Evolutionary conservation across 176 grass and related monocot genomes (phyloP), one percentile per base, ranked within the genome.

Genomic region (Chloris gayana): DNA sequence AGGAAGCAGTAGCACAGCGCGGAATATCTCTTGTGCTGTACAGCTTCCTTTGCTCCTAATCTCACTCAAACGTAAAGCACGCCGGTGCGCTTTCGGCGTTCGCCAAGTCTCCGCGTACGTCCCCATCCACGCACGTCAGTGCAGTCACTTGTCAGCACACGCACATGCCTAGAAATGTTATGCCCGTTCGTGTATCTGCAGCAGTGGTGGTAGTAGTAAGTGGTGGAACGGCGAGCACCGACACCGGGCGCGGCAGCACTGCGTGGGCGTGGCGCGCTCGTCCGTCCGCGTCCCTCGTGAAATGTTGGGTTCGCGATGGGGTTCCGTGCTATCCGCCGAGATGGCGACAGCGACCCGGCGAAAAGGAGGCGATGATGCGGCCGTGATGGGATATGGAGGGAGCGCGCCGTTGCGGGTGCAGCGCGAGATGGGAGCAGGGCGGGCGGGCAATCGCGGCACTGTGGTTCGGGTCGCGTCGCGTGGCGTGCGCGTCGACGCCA

Each of bases 31-130:
- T 17, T 6, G 4, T 19, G 5, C 7, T 2, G 2, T 37, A 69
- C 35, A 2, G 54, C 56, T 85, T 80, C 22, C 64, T 89, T 85
- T 30, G 82, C 15, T 64, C 77, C 72, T 32, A 80, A 56, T 85
- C 64, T 81, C 82, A 81, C 82, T 85, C 64, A 38, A 85, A 37
- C 0, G 2, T 51, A 54, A 18, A 64, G 11, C 58, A 47, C 24
- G 9, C 57, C 26, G 19, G 32, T 9, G 1, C 24, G 5, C 67
- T 88, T 88, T 84, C 81, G 75, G 81, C 50, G 68, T 50, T 63
- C 9, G 2, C 31, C 2, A 14, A 31, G 62, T 47, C 61, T 46
- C 38, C 70, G 6, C 50, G 19, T 54, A 7, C 5, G 27, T 33
- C 41, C 13, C 22, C 41, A 29, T 42, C 34, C 0, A 32, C 41